Base-by-base conservation (phyloP, 1,139 yeast species). In the Saccharomycopsis phalli region DNA sequence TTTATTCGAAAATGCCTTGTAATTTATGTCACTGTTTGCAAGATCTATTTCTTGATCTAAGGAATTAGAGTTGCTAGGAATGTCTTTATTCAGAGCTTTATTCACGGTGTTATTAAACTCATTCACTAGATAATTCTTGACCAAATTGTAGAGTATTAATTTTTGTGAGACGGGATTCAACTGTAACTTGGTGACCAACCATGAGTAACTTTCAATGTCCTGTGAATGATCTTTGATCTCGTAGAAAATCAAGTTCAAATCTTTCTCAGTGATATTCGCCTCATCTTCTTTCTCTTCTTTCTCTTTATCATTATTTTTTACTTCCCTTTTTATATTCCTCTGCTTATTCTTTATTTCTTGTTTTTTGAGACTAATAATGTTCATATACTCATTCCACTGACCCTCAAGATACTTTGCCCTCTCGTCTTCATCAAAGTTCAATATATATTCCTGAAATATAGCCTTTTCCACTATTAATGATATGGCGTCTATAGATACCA, bases 401-500 rank as follows among this genome's bases (percentile, higher is more conserved):
- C 27, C 21, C n/a, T 27, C 32, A 35, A 31, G 29, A 7, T 43
- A 31, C 26, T 18, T 32, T 14, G 39, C 41, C 20, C 55, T 21
- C 11, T 56, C 54, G 1, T 49, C 50, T 1, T 38, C 36, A 3
- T 48, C 40, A 11, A 51, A 31, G 4, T 40, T 37, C 1, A 43
- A 37, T 6, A 49, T 43, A 1, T 54, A 44, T 4, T 47, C 48
- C 7, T 46, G 37, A 4, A 52, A 40, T 17, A 54, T 41, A 4
- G 41, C 38, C 16, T 41, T 42, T 20, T 53, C 57, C 4, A 54
- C 57, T 0, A 65, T 61, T 16, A 76, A 48, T 6, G 53, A 48
- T 0, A 66, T 77, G 34, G 60, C 54, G 0, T 63, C 65, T 2
- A 63, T 55, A 8, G 65, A 63, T 3, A 80, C 64, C 30, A 86